Evolutionary conservation across 441 rosid genomes (phyloP).

Genomic region (Macaranga tanarius): DNA sequence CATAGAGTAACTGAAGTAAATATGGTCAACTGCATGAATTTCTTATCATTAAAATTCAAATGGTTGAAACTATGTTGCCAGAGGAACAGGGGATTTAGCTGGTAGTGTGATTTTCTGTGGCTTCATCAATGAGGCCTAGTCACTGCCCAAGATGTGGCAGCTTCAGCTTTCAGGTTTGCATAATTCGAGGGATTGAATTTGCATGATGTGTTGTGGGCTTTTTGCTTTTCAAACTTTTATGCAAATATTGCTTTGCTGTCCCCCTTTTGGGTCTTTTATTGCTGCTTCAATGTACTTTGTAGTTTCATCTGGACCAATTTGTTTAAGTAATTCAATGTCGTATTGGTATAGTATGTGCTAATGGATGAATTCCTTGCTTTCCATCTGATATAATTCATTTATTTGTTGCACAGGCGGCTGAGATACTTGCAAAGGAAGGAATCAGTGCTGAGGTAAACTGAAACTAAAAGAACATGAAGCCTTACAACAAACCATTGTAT

Average conservation of each 20-base stretch:
- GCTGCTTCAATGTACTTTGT: neutral
- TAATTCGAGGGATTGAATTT: conserved; percentile 8
- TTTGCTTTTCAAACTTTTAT: neutral
- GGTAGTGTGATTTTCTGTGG: neutral
- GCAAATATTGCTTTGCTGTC: neutral
- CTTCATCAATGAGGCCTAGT: neutral
- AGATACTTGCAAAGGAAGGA: conserved; percentile 88
- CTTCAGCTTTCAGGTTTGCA: neutral
- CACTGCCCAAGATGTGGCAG: neutral
- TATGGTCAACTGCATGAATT: neutral
- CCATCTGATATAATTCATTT: neutral
- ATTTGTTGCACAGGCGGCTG: conserved; percentile 69
- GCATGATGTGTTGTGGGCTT: neutral
- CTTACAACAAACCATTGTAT: neutral
- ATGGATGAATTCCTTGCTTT: neutral
- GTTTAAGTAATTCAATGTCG: neutral
- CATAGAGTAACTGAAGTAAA: neutral
- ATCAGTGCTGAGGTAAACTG: conserved; percentile 79
- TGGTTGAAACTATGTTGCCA: neutral
- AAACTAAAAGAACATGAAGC: neutral
- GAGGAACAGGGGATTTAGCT: neutral
- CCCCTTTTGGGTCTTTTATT: neutral
- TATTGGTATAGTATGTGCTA: neutral
- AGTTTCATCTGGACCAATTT: neutral
- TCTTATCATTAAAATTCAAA: neutral